Evolutionary conservation across 352 stramenopile species (phyloP).

Genomic region (Phytopythium chamaehyphon): DNA sequence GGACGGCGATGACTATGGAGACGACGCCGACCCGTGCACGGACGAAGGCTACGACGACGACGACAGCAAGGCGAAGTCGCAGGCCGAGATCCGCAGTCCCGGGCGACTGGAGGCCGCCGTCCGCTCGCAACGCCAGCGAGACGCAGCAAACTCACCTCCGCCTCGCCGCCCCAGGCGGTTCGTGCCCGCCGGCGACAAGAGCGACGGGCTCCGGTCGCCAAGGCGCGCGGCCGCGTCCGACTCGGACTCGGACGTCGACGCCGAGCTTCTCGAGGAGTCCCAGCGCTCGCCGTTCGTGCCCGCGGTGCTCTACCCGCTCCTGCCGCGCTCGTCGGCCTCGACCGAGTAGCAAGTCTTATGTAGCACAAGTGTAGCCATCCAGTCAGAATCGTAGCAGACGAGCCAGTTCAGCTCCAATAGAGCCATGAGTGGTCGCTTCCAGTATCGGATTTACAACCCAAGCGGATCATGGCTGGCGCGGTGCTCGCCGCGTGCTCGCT

Average conservation of each 20-base stretch:
- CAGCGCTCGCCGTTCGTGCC: conserved; percentile 41
- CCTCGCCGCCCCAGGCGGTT: conserved; percentile 3
- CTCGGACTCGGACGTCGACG: conserved; percentile 13
- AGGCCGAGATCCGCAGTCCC: conserved; percentile 17
- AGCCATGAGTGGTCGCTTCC: too few species aligned
- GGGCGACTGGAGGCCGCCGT: conserved; percentile 31
- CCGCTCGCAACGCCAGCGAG: conserved; percentile 17
- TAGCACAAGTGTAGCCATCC: too few species aligned
- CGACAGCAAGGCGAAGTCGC: not conserved
- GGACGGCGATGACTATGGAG: conserved; percentile 12
- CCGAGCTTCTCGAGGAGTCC: conserved; percentile 19
- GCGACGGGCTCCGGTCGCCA: conserved; percentile 23
- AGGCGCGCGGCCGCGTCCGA: conserved; percentile 3
- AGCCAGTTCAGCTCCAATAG: not conserved
- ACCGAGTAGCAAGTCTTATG: too few species aligned
- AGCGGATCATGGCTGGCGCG: conserved; percentile 1
- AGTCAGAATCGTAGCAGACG: not conserved
- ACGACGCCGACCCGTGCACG: conserved; percentile 2
- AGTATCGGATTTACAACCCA: conserved; percentile 11
- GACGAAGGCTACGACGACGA: conserved; percentile 12
- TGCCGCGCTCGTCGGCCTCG: conserved; percentile 32
- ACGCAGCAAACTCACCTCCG: not conserved
- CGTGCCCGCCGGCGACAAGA: conserved; percentile 21
- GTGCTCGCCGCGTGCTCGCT: conserved; percentile 44
- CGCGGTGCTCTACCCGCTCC: conserved; percentile 57